These are phyloP conservation scores for Neurospora sublineolata DNA, from an alignment of 495 filamentous ascomycete species.

Conservation along the genomic window DNA sequence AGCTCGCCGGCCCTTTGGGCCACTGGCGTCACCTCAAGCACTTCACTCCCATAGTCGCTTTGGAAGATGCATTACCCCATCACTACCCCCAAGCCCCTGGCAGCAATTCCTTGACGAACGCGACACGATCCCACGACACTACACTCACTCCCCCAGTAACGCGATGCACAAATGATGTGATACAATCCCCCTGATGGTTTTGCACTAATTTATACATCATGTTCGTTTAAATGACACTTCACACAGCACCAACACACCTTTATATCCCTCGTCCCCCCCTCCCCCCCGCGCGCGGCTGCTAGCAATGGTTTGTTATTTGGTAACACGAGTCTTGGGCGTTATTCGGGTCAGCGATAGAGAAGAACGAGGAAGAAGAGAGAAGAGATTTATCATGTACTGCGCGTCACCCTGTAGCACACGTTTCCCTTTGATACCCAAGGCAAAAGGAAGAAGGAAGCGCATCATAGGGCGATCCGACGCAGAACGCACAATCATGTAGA, in stretches of 20 bases:
- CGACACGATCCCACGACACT: conserved; percentile 16
- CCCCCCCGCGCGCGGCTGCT: conserved; percentile 7
- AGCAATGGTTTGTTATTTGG: conserved; percentile 13
- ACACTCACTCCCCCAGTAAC: conserved; percentile 8
- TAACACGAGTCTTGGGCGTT: not conserved
- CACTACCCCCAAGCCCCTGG: conserved; percentile 6
- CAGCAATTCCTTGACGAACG: conserved; percentile 14
- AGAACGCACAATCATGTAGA: not conserved
- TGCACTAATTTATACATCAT: conserved; percentile 15
- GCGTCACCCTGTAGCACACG: not conserved
- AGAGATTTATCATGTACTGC: conserved; percentile 21
- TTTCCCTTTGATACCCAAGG: not conserved
- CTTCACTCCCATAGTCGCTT: conserved; percentile 4
- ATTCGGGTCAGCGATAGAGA: conserved; percentile 2
- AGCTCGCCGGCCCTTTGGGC: conserved; percentile 1
- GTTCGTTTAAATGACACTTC: conserved; percentile 19
- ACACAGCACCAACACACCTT: conserved; percentile 2
- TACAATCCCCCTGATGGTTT: conserved; percentile 18
- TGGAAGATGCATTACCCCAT: conserved; percentile 6
- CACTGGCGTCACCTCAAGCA: conserved; percentile 6
- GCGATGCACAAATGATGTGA: conserved; percentile 24
- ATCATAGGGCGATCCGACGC: not conserved
- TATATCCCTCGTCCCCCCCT: conserved; percentile 5
- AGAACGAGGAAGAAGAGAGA: conserved; percentile 17
- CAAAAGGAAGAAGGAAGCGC: not conserved